Evolutionary conservation across 75 land plant species (phyloP), one percentile per base, ranked within the genome.

Genomic region (Picea sitchensis): DNA sequence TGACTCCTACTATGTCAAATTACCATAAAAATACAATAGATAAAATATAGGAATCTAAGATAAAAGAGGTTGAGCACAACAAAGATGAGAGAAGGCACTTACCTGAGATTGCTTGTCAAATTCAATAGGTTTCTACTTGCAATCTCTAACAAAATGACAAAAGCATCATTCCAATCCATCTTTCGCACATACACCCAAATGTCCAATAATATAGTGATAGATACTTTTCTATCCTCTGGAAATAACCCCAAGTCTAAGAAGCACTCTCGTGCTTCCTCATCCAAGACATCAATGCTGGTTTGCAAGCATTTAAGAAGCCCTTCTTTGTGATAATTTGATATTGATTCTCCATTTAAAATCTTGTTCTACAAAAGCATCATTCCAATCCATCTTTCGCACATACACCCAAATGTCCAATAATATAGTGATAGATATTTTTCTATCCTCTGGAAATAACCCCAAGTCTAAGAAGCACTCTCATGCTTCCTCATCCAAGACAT

Each of bases 191-290:
- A 85, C 60, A 85, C 80, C 92, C 92, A 90, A 57, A 90, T 67
- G 58, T 82, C 85, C 65, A 90, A 82, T 2, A 90, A 84, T 1
- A 84, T 63, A 80, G 80, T 87, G n/a, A 87, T 81, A 6, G 87
- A 86, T 59, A 90, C 87, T 61, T 80, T 87, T 72, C 80, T 85
- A 81, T 90, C 89, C 61, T 87, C 92, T 0, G 89, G 89, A 75
- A 90, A 90, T 12, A 82, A 64, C 9, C 89, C 89, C 76, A 90
- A 79, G 54, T 90, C 92, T 61, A 87, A 69, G 79, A 87, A 90
- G 41, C 92, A 90, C 64, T 90, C 89, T 62, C 76, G 79, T 2
- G 81, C 86, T 23, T n/a, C 36, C 14, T 68, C 72, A 8, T 68
- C 72, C 79, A 90, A 73, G 77, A 56, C 75, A 4, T 80, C 81